Conservation (phyloP, 108 stramenopile species). For the Fragilaria radians region DNA sequence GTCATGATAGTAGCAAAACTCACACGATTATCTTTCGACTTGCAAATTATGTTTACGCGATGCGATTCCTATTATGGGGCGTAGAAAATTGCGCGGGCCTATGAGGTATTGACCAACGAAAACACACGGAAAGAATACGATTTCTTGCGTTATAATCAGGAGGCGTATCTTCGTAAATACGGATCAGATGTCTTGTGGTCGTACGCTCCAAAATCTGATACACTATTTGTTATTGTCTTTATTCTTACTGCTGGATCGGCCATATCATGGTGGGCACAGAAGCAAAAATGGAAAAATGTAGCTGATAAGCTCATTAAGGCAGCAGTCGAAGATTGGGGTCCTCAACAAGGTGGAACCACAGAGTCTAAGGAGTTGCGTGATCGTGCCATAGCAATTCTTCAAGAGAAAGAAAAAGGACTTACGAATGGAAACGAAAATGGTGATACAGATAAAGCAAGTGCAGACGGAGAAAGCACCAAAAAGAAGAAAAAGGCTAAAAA, state of each 20-base stretch:
- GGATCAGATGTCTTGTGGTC: conserved; percentile 62
- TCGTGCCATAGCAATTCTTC: conserved; percentile 52
- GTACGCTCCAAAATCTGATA: conserved; percentile 81
- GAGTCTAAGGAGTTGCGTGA: conserved; percentile 71
- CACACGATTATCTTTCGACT: background rate
- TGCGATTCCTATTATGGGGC: too few relatives aligned
- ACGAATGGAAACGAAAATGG: conserved; percentile 5
- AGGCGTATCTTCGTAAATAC: conserved; percentile 73
- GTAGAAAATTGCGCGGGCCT: conserved; percentile 76
- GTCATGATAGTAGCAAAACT: too few relatives aligned
- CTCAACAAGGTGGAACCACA: conserved; percentile 62
- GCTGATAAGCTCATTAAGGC: conserved; percentile 70
- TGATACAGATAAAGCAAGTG: conserved; percentile 3
- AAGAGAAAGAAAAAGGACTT: conserved; percentile 25
- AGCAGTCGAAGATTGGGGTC: conserved; percentile 67
- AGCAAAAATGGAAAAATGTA: conserved; percentile 63
- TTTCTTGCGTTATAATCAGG: conserved; percentile 69
- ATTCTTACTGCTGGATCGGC: conserved; percentile 39
- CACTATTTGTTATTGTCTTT: conserved; percentile 47
- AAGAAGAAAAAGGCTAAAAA: conserved; percentile 46
- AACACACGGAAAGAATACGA: conserved; percentile 76
- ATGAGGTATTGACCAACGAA: conserved; percentile 66
- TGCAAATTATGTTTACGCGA: background rate
- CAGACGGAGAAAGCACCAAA: conserved; percentile 3
- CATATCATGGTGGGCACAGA: conserved; percentile 66